These are phyloP conservation scores for Paramecium bursaria DNA, from an alignment of 73 alveolate genomes.

Conservation along the genomic window DNA sequence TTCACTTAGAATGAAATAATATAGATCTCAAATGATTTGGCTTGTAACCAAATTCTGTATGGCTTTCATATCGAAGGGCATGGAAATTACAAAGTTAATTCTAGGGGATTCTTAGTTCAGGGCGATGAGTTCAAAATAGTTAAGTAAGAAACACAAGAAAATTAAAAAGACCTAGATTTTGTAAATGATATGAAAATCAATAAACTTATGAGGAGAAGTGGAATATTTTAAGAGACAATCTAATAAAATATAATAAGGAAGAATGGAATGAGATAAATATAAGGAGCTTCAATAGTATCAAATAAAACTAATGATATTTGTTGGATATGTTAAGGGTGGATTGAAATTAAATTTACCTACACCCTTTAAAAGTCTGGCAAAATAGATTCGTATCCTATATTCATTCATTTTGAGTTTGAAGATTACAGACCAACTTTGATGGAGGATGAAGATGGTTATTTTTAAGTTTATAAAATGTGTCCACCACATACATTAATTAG, in stretches of 20 bases:
- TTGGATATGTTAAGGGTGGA: constrained; percentile 58
- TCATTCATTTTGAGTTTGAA: constrained; percentile 42
- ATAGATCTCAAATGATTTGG: constrained; percentile 5
- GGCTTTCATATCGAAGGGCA: constrained; percentile 51
- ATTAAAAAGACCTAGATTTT: background rate
- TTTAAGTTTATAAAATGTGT: constrained; percentile 32
- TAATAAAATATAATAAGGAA: constrained; percentile 11
- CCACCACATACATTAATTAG: constrained; percentile 39
- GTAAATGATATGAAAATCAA: constrained; percentile 9
- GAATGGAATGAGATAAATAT: constrained; percentile 10
- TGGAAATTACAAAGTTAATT: background rate
- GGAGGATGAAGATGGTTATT: background rate
- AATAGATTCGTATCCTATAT: constrained; percentile 4
- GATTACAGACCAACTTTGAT: constrained; percentile 21
- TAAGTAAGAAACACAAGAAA: constrained; percentile 21
- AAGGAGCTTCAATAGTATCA: too few species aligned
- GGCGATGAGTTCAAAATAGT: background rate
- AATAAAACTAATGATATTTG: too few species aligned
- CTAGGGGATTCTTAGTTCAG: constrained; percentile 14
- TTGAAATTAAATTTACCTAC: constrained; percentile 40
- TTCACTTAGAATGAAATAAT: background rate
- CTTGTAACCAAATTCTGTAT: constrained; percentile 7
- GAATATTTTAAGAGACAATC: background rate
- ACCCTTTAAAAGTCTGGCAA: constrained; percentile 1
- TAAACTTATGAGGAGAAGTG: constrained; percentile 6